These are phyloP conservation scores for Platanthera guangdongensis DNA, from an alignment of 106 monocot genomes.

Conservation along the genomic window DNA sequence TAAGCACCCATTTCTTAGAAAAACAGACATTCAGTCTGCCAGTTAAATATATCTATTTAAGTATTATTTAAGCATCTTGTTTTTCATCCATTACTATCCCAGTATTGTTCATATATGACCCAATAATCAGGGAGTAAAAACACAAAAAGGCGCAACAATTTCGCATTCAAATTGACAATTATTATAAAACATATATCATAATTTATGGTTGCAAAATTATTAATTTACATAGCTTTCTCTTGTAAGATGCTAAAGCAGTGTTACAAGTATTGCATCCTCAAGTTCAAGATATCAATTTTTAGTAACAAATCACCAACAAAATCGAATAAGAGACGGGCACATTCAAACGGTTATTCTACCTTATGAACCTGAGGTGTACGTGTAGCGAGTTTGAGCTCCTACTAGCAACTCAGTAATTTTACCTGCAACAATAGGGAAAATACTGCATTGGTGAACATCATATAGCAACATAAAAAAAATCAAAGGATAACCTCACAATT, in stretches of 20 bases:
- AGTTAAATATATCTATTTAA: too few species aligned
- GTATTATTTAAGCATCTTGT: too few species aligned
- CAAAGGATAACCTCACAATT: background rate
- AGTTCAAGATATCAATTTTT: background rate
- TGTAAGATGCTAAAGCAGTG: background rate
- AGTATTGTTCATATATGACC: too few species aligned
- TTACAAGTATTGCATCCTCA: background rate
- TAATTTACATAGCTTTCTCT: conserved; percentile 1
- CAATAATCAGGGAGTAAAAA: background rate
- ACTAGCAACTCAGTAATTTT: conserved; percentile 78
- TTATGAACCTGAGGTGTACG: conserved; percentile 84
- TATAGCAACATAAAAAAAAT: background rate
- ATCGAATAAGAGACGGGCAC: background rate
- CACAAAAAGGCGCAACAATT: background rate
- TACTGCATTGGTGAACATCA: conserved; percentile 1
- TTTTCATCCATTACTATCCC: too few species aligned
- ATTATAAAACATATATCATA: background rate
- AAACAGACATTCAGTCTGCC: too few species aligned
- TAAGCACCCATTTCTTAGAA: too few species aligned
- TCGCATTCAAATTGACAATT: background rate
- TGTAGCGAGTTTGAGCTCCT: conserved; percentile 92
- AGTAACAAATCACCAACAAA: background rate
- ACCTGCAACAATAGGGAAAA: conserved; percentile 30
- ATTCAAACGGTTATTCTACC: background rate
- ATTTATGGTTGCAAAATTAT: background rate